Base-by-base conservation (phyloP, 306 rosid genomes). In the Dicorynia guianensis region DNA sequence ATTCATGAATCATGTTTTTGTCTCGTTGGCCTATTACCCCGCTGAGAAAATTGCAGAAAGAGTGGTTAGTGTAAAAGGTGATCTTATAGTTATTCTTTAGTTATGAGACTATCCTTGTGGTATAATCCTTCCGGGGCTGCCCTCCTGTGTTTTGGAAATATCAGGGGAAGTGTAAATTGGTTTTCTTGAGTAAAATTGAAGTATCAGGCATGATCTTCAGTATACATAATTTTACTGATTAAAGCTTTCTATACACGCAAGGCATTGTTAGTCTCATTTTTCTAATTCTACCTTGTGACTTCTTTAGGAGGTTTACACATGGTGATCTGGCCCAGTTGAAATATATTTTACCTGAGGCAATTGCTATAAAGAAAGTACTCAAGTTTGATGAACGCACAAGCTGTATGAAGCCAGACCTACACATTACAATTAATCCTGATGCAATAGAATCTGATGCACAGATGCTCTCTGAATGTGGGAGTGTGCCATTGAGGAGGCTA, bases 391-490 rank as follows among this genome's bases (percentile, higher is more conserved):
- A 90, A 74, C 69, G 64, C 48, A 84, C 87, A 3, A 71, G 93
- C 50, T 86, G 93, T 80, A 84, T 88, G 93, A 87, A 82, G 80
- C 94, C 91, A 1, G 96, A 94, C 67, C 90, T 94, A 47, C 94
- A 78, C 63, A 77, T 94, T 66, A 18, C 83, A 17, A 39, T 94
- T 67, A 77, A 88, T 35, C 52, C 46, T 10, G 71, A 69, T 30
- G 83, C 85, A 2, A 18, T 80, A 5, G 90, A 79, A 54, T 58
- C 65, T 25, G 85, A 83, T 59, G 74, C 61, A 2, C 78, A 75
- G 66, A 25, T 17, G 36, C 56, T 40, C 56, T 61, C 80, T 47
- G 85, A 77, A 74, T 53, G 75, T 15, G 76, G 74, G 42, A 77
- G 39, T 67, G 25, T 63, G 89, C 42, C 75, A 4, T 35, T 89